Evolutionary conservation across 1,139 yeast genomes (phyloP), one percentile per base, ranked within the genome.

Genomic region (Yamadazyma aaseri): DNA sequence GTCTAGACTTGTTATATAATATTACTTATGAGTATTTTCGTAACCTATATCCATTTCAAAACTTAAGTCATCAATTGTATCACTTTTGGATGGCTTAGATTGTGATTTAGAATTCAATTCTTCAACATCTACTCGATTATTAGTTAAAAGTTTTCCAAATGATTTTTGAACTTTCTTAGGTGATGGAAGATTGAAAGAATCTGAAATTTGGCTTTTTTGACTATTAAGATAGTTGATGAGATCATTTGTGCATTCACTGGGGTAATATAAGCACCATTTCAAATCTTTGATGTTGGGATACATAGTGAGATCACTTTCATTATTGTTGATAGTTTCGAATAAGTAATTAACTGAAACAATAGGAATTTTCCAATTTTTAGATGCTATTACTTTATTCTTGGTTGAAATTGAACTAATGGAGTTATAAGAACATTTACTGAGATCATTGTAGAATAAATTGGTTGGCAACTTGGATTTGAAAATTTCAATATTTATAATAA

Each of bases 401-500:
- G 81, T 66, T 1, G 79, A 68, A n/a, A 65, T 49, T 6, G 52
- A 45, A 24, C 71, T 56, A 11, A 69, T 70, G 6, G 67, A 56
- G 41, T 60, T 59, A 3, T 54, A 55, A 1, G 72, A 70, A 43
- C 74, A 68, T 28, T 60, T 51, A 17, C 65, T 34, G 5, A 65
- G 42, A 36, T 40, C 55, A 31, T 60, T 65, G 27, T 63, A 56
- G 20, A 45, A 29, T 33, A 68, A 48, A n/a, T 56, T 45, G 2
- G 44, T 34, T 6, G 49, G 42, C 8, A 46, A 25, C 20, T 38
- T 41, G 14, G 31, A 28, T 39, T 63, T 65, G 40, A 73, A 73
- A 29, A 78, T 56, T 31, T 76, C 76, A 32, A 84, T 65, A 45
- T 81, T 80, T 2, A 86, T 70, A 3, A 89, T 57, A 22, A 89